phyloP scores from a whole-genome alignment of 1,284 basidiomycete species.

The Trichosporon sp. region DNA sequence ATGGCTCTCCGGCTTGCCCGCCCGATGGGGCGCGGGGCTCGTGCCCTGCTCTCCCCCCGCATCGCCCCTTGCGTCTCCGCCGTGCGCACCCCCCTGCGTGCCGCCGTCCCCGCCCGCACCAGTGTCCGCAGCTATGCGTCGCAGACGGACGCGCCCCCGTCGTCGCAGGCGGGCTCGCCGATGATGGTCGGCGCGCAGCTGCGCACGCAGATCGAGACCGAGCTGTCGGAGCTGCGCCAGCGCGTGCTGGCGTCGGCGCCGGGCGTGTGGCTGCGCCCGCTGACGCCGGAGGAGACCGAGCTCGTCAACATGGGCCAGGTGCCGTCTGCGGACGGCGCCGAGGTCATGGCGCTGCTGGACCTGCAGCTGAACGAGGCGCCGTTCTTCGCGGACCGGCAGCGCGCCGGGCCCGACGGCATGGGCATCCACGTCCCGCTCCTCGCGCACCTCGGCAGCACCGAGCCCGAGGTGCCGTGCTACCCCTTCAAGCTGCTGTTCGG shows the following conservation, averaged over 20 bases:
- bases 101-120: not conserved
- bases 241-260: not conserved
- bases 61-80: not conserved
- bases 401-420: conserved; percentile 10
- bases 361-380: conserved; percentile 3
- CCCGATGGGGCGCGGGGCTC: not conserved
- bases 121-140: not conserved
- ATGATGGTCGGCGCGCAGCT: conserved; percentile 7
- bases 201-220: conserved; percentile 9
- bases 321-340: conserved; percentile 5
- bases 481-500: conserved; percentile 15
- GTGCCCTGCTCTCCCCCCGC: not conserved
- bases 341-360: conserved; percentile 18
- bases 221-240: not conserved
- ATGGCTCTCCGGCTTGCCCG: not conserved
- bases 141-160: not conserved
- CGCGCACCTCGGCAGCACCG: conserved; percentile 10
- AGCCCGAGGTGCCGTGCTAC: conserved; percentile 19
- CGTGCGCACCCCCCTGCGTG: too few species aligned
- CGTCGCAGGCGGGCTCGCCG: not conserved
- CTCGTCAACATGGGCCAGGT: conserved; percentile 23
- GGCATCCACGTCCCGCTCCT: conserved; percentile 21
- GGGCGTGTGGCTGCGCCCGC: conserved; percentile 9
- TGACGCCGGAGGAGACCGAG: conserved; percentile 14
- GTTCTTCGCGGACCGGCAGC: not conserved